Percentiles rank a stretch among this genome's conserved stretches.
Evolutionary conservation across 768 basidiomycete genomes (phyloP).

Genomic region (Xerocomellus dryophilus): DNA sequence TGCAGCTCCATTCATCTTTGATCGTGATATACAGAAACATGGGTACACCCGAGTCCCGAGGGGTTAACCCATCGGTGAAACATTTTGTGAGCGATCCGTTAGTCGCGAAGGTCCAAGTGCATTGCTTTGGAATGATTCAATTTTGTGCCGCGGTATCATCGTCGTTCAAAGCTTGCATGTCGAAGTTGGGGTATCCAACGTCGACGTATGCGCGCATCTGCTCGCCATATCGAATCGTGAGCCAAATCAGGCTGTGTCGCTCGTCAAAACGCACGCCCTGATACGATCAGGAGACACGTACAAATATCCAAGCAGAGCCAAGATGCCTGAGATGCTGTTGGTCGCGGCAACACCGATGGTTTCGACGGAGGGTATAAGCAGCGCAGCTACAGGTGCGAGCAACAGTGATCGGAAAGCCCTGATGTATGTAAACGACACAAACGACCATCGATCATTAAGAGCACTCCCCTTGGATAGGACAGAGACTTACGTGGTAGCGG

Average conservation of each 20-base stretch:
- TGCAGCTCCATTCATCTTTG: not conserved
- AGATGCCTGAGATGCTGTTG: constrained; percentile 42
- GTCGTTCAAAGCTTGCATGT: not conserved
- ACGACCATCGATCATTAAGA: not conserved
- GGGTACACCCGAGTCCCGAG: not conserved
- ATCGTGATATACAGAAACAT: not conserved
- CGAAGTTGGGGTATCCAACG: constrained; percentile 45
- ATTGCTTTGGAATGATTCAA: not conserved
- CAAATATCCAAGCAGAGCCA: constrained; percentile 52
- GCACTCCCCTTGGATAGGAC: not conserved
- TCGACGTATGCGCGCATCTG: constrained; percentile 55
- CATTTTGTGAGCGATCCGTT: too few relatives aligned
- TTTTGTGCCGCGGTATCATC: not conserved
- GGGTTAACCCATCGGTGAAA: not conserved
- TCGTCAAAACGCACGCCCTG: not conserved
- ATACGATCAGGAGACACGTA: constrained; percentile 32
- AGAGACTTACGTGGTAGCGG: constrained; percentile 48
- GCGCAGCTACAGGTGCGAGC: constrained; percentile 9
- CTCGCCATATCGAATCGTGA: constrained; percentile 53
- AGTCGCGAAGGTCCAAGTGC: not conserved
- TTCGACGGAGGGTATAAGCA: constrained; percentile 44
- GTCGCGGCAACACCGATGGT: constrained; percentile 49
- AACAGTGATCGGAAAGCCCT: constrained; percentile 27
- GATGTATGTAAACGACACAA: not conserved
- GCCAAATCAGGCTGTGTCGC: constrained; percentile 44